Base-by-base conservation (phyloP, 2,329 filamentous ascomycete species). In the Claviceps maximensis region DNA sequence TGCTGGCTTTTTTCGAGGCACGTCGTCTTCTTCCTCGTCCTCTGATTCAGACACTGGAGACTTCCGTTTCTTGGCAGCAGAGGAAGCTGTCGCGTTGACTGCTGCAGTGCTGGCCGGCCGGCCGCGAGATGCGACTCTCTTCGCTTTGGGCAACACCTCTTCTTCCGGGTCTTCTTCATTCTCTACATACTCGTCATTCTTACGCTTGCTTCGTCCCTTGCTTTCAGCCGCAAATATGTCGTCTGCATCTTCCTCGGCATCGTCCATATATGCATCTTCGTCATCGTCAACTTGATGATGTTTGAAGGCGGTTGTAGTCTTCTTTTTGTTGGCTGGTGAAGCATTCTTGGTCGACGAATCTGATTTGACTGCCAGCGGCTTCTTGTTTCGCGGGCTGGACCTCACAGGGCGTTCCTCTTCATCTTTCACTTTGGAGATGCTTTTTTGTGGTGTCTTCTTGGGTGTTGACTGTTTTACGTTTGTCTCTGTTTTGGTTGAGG, bases 191-290 rank as follows among this genome's bases (percentile, higher is more conserved):
- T 88, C 84, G 62, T 93, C 87, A 42, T 82, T 82, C 60, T 82
- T 85, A 49, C 79, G 75, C 64, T 82, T 87, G 53, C 77, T 80
- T 46, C 78, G 72, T 48, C 77, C 78, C 63, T 82, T 85, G 36
- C 77, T 78, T 58, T 87, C 82, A 4, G 85, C 83, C 15, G 84
- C 86, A 67, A 90, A 90, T 21, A 95, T 89, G 60, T 95, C 90
- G n/a, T 80, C 85, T 3, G 79, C 83, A 46, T 87, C 80, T 7
- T 78, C 75, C 38, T 86, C 83, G 36, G 83, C 83, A 51, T 87
- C 84, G 21, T 87, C 79, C 58, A 85, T 69, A 54, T 78, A 80
- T 5, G 74, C 76, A 60, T 80, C 42, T 36, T 46, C 76, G 54
- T 81, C 77, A 38, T 79, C 74, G 38, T 78, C 67, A 4, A 62